phyloP scores from a whole-genome alignment of 2,329 filamentous ascomycete genomes.

The Xylaria arbuscula region DNA sequence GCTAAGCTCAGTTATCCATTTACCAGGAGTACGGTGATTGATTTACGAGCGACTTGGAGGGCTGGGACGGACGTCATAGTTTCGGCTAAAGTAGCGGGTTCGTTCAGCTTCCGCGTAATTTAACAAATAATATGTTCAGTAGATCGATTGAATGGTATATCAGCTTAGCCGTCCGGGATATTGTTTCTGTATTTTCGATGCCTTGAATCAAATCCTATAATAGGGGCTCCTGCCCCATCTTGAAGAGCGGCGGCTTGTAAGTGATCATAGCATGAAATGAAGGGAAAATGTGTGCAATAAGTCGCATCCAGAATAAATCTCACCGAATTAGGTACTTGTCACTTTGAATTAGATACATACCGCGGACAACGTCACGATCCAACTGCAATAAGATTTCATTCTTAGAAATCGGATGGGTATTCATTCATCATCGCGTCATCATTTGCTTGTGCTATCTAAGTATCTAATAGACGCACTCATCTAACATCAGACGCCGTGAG shows the following conservation, averaged over 20 bases:
- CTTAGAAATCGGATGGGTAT: conserved; percentile 16
- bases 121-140: not conserved
- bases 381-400: not conserved
- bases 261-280: not conserved
- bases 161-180: conserved; percentile 21
- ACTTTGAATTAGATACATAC: conserved; percentile 1
- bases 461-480: conserved; percentile 5
- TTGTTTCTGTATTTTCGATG: not conserved
- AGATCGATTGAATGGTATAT: not conserved
- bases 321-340: no score
- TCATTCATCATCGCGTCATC: conserved; percentile 27
- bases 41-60: conserved; percentile 14
- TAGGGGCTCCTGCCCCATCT: not conserved
- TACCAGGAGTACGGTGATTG: conserved; percentile 11
- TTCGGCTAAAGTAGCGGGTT: conserved; percentile 31
- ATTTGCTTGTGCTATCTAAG: conserved; percentile 8
- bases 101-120: conserved; percentile 19
- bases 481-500: conserved; percentile 1
- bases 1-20: conserved; percentile 25
- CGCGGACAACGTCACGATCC: not conserved
- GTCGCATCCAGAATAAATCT: no score
- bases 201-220: not conserved
- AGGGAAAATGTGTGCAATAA: not conserved
- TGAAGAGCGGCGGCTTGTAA: not conserved
- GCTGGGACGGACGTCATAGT: not conserved